Evolutionary conservation across 1,139 yeast species (phyloP), one percentile per base, ranked within the genome.

Genomic region (Sugiyamaella neomexicana): DNA sequence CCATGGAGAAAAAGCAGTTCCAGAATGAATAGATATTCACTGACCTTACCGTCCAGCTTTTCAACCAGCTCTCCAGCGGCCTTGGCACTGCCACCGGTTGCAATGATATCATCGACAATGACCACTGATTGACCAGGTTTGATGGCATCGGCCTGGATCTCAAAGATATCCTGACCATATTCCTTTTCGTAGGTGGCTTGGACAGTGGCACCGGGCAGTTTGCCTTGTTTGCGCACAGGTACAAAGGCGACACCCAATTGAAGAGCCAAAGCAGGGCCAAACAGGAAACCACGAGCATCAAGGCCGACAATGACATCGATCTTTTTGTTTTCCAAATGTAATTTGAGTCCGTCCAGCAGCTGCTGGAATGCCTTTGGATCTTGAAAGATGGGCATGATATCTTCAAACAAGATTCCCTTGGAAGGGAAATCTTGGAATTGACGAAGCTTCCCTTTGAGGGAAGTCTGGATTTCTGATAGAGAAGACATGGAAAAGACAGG

Each of bases 1-100:
- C 99, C 99, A 70, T 89, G 86, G 71, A 93, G 81, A 81, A 93
- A 93, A 69, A 89, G 95, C 68, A 93, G 82, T 75, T 93, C 99
- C 87, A 93, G 82, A 47, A 93, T 89, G 68, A 93, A 93, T 63
- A 86, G 76, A 72, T 83, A 93, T 73, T 90, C 96, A 46, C 85
- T 71, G 55, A 91, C 80, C 55, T 85, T 80, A 57, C 85, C 96
- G 53, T 85, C 85, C 47, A 77, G 72, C 73, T 81, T 75, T 67
- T 73, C 73, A 53, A 89, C 87, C 62, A 95, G 80, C 66, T 88
- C 86, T 56, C 96, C 98, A 44, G 98, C 99, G 58, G 95, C 97
- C 58, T 74, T 76, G 17, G 99, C 99, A 68, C 96, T 86, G 43
- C 99, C 99, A 23, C 98, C 99, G 44, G 99, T 93, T 49, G 99